Evolutionary conservation across 768 basidiomycete species (phyloP), one percentile per base, ranked within the genome.

Genomic region (Lentinula sp.): DNA sequence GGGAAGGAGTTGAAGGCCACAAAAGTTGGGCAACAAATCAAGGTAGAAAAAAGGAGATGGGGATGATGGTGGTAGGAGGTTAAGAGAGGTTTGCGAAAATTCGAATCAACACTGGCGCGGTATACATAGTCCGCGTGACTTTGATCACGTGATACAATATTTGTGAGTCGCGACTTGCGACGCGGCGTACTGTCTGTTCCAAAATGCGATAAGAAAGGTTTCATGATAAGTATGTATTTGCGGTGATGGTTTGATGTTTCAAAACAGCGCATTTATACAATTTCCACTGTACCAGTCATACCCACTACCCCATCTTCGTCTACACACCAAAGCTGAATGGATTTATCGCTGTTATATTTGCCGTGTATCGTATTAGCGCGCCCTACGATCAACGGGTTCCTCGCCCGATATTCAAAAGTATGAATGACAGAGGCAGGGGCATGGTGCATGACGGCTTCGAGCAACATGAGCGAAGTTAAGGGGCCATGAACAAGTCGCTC

Each of bases 401-500:
- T 74, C 4, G 86, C 86, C 41, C 83, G 73, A 65, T 88, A 87
- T 54, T 77, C 83, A 65, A 91, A 91, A 5, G 73, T 63, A 49
- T 70, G 75, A 59, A 92, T 66, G 23, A 73, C 68, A 12, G 74
- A 69, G 2, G 74, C 70, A 0, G 86, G 85, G 51, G 81, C 73
- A 52, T 85, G 70, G 65, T 84, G 76, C 6, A 74, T 70, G 37
- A 82, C 74, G 0, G 80, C 73, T 67, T 93, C 92, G 39, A 93
- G 75, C 4, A 93, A 76, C 82, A 93, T 85, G 57, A 90, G 75
- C 0, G 91, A 90, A 2, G 87, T 93, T 46, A 94, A 73, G 43
- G 92, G 91, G 0, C 90, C 91, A 67, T 93, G 92, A 10, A 93
- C 89, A n/a, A 94, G 80, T 10, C 90, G 83, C 72, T 91, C 90